Conservation (phyloP, 805 yeast genomes). For the Pichia nakasei region DNA sequence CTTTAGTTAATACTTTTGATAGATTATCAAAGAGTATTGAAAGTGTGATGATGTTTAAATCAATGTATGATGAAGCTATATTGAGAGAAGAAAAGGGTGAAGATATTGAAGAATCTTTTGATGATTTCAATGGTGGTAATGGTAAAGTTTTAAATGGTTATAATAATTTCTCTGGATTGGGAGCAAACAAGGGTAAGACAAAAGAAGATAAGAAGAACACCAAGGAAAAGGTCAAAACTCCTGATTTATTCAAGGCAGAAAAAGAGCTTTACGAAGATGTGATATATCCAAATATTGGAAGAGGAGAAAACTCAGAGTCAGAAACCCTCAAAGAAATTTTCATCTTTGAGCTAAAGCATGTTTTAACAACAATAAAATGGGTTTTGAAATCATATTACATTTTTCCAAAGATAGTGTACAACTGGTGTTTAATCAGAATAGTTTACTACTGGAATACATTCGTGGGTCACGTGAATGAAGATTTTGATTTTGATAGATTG, state of each 20-base stretch:
- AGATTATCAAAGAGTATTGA: conserved; percentile 78
- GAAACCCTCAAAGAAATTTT: conserved; percentile 17
- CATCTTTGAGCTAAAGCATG: conserved; percentile 13
- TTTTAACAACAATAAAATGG: conserved; percentile 54
- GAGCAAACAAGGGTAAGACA: neutral
- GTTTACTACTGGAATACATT: conserved; percentile 64
- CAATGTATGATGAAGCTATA: conserved; percentile 34
- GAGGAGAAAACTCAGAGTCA: neutral
- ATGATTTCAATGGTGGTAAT: neutral
- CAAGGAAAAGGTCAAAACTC: conserved; percentile 5
- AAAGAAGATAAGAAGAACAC: neutral
- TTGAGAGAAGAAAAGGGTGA: conserved; percentile 20
- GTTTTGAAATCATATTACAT: conserved; percentile 56
- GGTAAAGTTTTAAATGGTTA: neutral
- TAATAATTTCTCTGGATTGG: conserved; percentile 1
- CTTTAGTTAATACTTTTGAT: conserved; percentile 86
- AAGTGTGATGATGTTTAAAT: conserved; percentile 64
- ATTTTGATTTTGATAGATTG: conserved; percentile 25
- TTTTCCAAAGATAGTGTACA: conserved; percentile 57
- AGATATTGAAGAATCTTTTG: neutral
- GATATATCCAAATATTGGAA: conserved; percentile 14
- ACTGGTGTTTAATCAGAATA: conserved; percentile 38
- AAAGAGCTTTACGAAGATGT: conserved; percentile 18
- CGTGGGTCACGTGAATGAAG: conserved; percentile 46
- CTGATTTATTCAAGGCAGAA: conserved; percentile 19